Conservation (phyloP, 2,329 filamentous ascomycete genomes). For the Beauveria caledonica region DNA sequence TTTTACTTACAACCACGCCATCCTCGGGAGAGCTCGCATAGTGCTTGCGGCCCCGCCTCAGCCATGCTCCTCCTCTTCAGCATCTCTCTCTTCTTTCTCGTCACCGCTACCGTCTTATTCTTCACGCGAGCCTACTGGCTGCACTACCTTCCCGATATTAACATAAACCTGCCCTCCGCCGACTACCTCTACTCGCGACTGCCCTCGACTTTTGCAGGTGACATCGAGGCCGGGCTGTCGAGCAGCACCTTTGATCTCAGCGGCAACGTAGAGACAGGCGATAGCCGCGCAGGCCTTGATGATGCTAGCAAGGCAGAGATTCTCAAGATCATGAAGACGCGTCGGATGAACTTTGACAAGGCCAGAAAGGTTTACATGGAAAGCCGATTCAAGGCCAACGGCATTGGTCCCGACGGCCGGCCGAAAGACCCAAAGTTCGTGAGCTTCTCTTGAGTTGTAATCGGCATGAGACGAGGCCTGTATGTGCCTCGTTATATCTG, state of each 20-base stretch:
- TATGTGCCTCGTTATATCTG: neutral
- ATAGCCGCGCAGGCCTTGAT: slow-evolving; percentile 74
- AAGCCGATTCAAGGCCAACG: slow-evolving; percentile 74
- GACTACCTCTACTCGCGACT: slow-evolving; percentile 69
- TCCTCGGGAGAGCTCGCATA: neutral
- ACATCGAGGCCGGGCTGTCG: slow-evolving; percentile 81
- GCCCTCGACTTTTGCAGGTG: slow-evolving; percentile 67
- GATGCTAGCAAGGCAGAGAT: slow-evolving; percentile 73
- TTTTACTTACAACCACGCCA: neutral
- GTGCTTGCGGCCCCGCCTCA: slow-evolving; percentile 5
- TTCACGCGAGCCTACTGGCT: slow-evolving; percentile 74
- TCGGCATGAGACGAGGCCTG: neutral
- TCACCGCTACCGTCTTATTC: slow-evolving; percentile 69
- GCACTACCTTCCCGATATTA: slow-evolving; percentile 51
- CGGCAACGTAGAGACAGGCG: slow-evolving; percentile 71
- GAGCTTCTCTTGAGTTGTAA: slow-evolving; percentile 53
- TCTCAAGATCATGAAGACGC: slow-evolving; percentile 81
- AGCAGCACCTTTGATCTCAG: slow-evolving; percentile 76
- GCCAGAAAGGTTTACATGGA: slow-evolving; percentile 81
- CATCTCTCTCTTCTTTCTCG: slow-evolving; percentile 61
- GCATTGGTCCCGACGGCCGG: slow-evolving; percentile 79
- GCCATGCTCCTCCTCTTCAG: slow-evolving; percentile 80
- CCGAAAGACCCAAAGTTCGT: slow-evolving; percentile 94
- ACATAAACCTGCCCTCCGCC: slow-evolving; percentile 39
- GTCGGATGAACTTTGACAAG: slow-evolving; percentile 80